Base-by-base conservation (phyloP, 192 early-diverging fungal species). In the Paraglomus brasilianum region DNA sequence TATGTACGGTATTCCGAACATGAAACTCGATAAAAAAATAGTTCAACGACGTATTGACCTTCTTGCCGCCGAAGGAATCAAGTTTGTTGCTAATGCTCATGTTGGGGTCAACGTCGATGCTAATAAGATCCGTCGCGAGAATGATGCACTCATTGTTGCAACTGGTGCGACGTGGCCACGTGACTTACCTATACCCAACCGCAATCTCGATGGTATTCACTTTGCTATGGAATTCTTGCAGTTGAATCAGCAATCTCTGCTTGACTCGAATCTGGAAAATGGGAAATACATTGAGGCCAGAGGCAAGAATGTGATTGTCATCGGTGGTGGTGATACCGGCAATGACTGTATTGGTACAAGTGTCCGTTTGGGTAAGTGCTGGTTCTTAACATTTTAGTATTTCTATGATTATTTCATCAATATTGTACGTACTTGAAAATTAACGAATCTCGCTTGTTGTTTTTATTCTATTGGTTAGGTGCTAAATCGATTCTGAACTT, bases 1-100 rank as follows among this genome's bases (percentile, higher is more conserved):
- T 67, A 93, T 95, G 85, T 99, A 99, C 79, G 97, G 97, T 70
- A 99, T 99, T 63, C 97, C 97, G 51, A 99, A 99, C 85, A 99
- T 99, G 97, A 99, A 99, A 85, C 89, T 99, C 41, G 97, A 99
- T 83, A 99, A 99, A 86, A 83, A 85, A 49, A 77, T 96, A 72
- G 95, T 97, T 39, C 92, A 95, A 77, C 86, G 97, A 49, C 92
- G 97, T 56, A 84, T 97, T 63, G 94, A 97, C 70, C 85, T 97
- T 77, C 84, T 99, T 81, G 91, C 87, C 5, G 89, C 87, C n/a
- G 97, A 99, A 83, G 97, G 95, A 55, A 86, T 99, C 59, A 83
- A 78, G 53, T 97, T 97, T 83, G 89, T 93, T 40, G 78, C 92
- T 61, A 90, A 91, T 78, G 87, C 92, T 8, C 85, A 96, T 60